Evolutionary conservation across 1,139 yeast genomes (phyloP).

Genomic region (Kurtzmaniella quercitrusa): DNA sequence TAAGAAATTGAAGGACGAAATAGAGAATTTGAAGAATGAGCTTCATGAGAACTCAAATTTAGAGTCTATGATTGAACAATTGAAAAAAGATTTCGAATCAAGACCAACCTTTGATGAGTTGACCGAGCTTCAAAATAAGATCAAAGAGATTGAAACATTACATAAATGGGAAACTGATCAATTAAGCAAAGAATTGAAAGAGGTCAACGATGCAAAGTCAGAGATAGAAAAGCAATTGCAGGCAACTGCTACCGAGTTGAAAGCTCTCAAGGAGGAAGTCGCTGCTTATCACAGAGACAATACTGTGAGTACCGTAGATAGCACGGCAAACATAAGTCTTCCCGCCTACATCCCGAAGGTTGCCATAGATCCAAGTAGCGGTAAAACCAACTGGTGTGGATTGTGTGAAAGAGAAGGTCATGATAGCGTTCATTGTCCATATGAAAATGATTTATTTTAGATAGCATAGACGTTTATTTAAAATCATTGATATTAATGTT

Average conservation of each 20-base stretch:
- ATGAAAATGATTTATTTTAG: conserved; percentile 56
- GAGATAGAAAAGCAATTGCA: conserved; percentile 15
- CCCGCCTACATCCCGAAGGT: conserved; percentile 52
- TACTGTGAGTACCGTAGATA: conserved; percentile 3
- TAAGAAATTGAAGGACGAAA: conserved; percentile 12
- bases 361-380: conserved; percentile 65
- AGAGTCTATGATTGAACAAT: conserved; percentile 15
- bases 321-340: conserved; percentile 28
- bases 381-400: conserved; percentile 84
- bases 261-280: conserved; percentile 11
- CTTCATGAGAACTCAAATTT: conserved; percentile 8
- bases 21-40: conserved; percentile 11
- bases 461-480: background rate
- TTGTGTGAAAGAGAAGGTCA: conserved; percentile 90
- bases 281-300: conserved; percentile 6
- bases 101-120: conserved; percentile 31
- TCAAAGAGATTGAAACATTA: conserved; percentile 27
- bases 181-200: conserved; percentile 24
- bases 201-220: conserved; percentile 17
- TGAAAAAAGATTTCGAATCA: conserved; percentile 22
- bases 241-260: conserved; percentile 9
- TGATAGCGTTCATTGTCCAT: conserved; percentile 82
- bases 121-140: conserved; percentile 25
- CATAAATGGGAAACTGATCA: conserved; percentile 29
- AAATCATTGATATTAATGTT: conserved; percentile 14